phyloP scores from a whole-genome alignment of 169 alveolate species.

The Toxoplasma gondii region DNA sequence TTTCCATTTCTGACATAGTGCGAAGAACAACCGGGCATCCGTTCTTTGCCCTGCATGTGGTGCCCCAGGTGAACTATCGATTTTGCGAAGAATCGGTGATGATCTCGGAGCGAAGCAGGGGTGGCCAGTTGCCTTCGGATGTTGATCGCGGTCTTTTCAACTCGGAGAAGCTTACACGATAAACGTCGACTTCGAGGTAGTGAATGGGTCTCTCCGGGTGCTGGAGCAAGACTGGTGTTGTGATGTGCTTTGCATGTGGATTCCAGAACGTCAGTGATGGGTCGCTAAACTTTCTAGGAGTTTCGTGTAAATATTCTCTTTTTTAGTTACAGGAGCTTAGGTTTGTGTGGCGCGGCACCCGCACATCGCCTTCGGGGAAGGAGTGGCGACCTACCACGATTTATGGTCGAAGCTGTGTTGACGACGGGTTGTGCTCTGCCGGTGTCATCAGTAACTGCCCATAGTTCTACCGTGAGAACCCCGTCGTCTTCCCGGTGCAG shows the following conservation, averaged over 20 bases:
- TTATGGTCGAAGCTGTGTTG: too few species aligned
- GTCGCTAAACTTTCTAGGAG: background rate
- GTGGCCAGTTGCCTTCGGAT: background rate
- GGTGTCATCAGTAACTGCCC: too few species aligned
- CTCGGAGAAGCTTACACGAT: constrained; percentile 26
- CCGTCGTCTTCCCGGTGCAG: too few species aligned
- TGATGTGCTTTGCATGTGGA: background rate
- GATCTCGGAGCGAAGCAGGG: constrained; percentile 27
- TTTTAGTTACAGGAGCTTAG: too few species aligned
- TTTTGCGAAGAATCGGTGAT: constrained; percentile 62
- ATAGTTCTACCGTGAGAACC: too few species aligned
- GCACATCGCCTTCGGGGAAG: too few species aligned
- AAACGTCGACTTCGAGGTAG: background rate
- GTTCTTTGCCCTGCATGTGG: background rate
- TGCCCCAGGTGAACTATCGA: constrained; percentile 61
- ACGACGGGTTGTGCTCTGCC: too few species aligned
- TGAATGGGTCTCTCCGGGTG: background rate
- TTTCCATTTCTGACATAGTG: too few species aligned
- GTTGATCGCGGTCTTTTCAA: constrained; percentile 10
- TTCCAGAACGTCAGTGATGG: background rate
- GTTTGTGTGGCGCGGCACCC: too few species aligned
- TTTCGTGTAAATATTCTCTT: too few species aligned
- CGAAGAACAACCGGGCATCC: too few species aligned
- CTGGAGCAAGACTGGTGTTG: background rate
- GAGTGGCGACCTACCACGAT: too few species aligned